A percentile compares a stretch with the other conserved stretches of the same genome.
Conservation (phyloP, 768 basidiomycete genomes). For the Brasilioporus rufonigricans region DNA sequence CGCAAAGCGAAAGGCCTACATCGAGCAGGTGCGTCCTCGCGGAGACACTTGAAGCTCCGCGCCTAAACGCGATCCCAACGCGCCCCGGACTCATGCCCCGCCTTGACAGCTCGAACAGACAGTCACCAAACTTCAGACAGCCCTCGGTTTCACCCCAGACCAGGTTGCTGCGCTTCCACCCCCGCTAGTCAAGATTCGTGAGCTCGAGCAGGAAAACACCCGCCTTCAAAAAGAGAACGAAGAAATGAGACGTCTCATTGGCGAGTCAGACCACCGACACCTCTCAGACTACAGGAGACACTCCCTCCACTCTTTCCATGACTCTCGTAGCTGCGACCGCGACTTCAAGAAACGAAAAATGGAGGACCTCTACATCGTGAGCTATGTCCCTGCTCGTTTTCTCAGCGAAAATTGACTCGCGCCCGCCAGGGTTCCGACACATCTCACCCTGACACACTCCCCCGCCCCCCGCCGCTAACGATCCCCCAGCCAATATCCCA, state of each 20-base stretch:
- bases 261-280: constrained; percentile 41
- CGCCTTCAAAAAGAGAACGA: constrained; percentile 71
- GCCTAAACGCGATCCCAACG: constrained; percentile 9
- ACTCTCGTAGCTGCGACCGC: constrained; percentile 50
- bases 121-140: constrained; percentile 79
- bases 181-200: constrained; percentile 71
- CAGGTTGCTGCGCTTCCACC: constrained; percentile 73
- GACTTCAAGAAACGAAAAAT: constrained; percentile 64
- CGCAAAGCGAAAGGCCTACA: constrained; percentile 91
- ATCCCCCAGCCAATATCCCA: constrained; percentile 54
- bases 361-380: constrained; percentile 58
- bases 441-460: constrained; percentile 35
- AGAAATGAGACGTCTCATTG: constrained; percentile 65
- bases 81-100: not conserved
- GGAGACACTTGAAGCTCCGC: too few species aligned
- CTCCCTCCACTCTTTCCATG: constrained; percentile 46
- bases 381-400: not conserved
- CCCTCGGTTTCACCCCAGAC: constrained; percentile 69
- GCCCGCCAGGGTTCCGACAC: constrained; percentile 45
- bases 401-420: not conserved
- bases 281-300: constrained; percentile 48
- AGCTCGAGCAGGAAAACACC: constrained; percentile 79
- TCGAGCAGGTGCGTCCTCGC: constrained; percentile 75
- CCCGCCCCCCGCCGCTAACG: constrained; percentile 55
- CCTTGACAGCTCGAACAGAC: constrained; percentile 71